Evolutionary conservation across 805 yeast genomes (phyloP), one percentile per base, ranked within the genome.

Genomic region (Candida parachauliodes): DNA sequence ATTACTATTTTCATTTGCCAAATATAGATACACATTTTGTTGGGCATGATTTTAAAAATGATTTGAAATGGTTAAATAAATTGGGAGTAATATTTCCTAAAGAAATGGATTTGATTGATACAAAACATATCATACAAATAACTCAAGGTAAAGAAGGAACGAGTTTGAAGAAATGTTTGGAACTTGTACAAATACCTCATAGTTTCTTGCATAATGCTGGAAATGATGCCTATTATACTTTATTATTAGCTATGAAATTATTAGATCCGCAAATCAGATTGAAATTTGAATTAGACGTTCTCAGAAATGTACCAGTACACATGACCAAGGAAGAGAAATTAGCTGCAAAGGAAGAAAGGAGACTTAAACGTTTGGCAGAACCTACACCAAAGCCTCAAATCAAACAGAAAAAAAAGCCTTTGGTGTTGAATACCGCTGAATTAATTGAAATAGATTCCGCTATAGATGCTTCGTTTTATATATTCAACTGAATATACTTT

Each of bases 131-230:
- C 1, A 75, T 69, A 60, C 48, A 53, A 2, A 33, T 51, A 1
- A 55, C 68, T 8, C 68, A 63, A 41, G 77, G 77, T 0, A 51
- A 50, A 17, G 49, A 53, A 17, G 70, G 72, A 4, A 49, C 62
- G 8, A 60, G 68, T 18, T 54, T 81, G 32, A 68, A 72, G 5
- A 70, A 67, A 30, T 58, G 73, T 1, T 59, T 81, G 16, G 54
- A 68, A 25, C 51, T 64, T 39, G 59, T 76, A 35, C 58, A 65
- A 8, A 62, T 81, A 4, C 82, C 84, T 1, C 77, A 76, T 49
- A 66, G 79, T 1, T 70, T 65, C 45, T 54, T 82, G 29, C 88
- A 82, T 52, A 82, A 82, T 50, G 88, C 83, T 3, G 85, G 83
- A 4, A 82, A 82, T 50, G 88, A 82, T 53, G 76, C 85, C 6